Base-by-base conservation (phyloP, 169 alveolate genomes). In the Plasmodium reichenowi region DNA sequence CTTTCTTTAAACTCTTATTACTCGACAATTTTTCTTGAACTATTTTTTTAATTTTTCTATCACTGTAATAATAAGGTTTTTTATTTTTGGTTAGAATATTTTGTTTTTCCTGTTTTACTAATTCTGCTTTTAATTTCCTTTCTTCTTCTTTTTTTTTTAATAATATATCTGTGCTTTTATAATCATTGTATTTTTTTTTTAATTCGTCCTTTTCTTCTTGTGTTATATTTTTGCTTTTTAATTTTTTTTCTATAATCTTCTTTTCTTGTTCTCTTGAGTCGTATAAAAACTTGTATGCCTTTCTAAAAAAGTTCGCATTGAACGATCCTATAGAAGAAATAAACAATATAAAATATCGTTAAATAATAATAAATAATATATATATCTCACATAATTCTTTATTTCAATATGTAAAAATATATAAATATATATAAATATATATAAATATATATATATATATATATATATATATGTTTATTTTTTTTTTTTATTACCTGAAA, bases 181-280 rank as follows among this genome's bases (percentile, higher is more conserved):
- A 76, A 67, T 67, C 52, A 76, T 32, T 52, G 12, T 63, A 67
- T 52, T 63, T 66, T 26, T 76, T 76, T 67, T 76, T 76, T 48
- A 76, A 67, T 47, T 76, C 75, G 10, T 8, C 15, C 26, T 67
- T 76, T 67, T 76, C 88, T 32, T 76, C 76, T 17, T 43, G 24
- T 26, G 62, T 62, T 24, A 76, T 15, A 63, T 76, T 76, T 67
- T 76, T 76, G 13, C 68, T 67, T 67, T 76, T 76, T 54, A 76
- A 56, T 54, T 62, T 76, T 9, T 76, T 58, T 38, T 62, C 88
- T 45, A 76, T 64, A 29, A 26, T n/a, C 66, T 54, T 38, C 43
- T 76, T 76, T 64, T 76, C 88, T 54, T 76, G 71, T 20, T 76
- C 88, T 26, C 88, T 76, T 12, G 67, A 47, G 1, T 76, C 88